Evolutionary conservation across 2,329 filamentous ascomycete genomes (phyloP).

Genomic region (Cercospora janseana): DNA sequence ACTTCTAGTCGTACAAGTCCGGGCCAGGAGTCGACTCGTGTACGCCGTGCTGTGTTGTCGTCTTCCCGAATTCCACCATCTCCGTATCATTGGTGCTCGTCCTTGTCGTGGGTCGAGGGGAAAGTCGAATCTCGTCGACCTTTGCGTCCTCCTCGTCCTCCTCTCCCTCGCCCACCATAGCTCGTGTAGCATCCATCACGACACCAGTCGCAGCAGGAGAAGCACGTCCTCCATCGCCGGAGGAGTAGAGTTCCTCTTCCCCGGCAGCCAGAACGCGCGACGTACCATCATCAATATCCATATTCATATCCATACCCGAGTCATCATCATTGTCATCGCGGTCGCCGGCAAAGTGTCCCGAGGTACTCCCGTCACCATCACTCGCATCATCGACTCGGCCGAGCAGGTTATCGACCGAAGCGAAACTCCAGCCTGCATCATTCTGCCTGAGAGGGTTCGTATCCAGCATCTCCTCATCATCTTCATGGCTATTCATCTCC

Average conservation of each 20-base stretch:
- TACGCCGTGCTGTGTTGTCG: neutral
- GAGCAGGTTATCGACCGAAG: neutral
- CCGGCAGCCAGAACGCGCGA: neutral
- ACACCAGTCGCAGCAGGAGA: neutral
- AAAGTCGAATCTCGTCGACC: neutral
- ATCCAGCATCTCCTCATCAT: too few relatives aligned
- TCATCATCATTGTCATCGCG: slow-evolving; percentile 3
- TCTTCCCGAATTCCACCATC: neutral
- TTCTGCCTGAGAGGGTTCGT: neutral
- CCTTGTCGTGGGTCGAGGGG: neutral
- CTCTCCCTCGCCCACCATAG: neutral
- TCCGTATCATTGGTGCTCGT: neutral
- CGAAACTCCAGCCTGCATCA: slow-evolving; percentile 10
- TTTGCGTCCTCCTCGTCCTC: neutral
- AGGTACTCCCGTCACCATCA: neutral
- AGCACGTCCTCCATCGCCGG: neutral
- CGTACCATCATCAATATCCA: neutral
- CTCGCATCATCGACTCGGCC: neutral
- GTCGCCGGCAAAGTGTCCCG: slow-evolving; percentile 1
- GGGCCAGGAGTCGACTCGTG: neutral
- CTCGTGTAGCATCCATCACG: neutral
- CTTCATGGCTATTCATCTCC: slow-evolving; percentile 18
- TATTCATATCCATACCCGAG: slow-evolving; percentile 7
- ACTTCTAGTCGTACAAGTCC: slow-evolving; percentile 1
- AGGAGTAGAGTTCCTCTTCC: slow-evolving; percentile 3